Evolutionary conservation across 768 basidiomycete genomes (phyloP), one percentile per base, ranked within the genome.

Genomic region (Calvatia gigantea): DNA sequence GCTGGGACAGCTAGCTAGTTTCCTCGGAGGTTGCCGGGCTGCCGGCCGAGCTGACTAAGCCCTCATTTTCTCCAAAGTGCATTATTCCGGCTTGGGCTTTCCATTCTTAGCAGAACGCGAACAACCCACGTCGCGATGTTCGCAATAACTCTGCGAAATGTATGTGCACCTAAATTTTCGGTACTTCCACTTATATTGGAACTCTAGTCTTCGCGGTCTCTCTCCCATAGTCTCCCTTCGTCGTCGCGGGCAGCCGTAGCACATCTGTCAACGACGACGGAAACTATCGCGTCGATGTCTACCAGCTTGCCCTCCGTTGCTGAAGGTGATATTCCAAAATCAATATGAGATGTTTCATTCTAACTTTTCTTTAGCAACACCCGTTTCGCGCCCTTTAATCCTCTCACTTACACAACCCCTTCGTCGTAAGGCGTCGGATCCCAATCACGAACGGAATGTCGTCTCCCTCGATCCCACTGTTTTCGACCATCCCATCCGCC

Each of bases 401-500:
- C 72, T 91, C 8, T 71, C 79, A n/a, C 69, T 91, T 58, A 83
- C 85, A 2, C 76, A 79, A 46, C 78, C 87, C 14, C 70, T 86
- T 31, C 79, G 74, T 59, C 71, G 74, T 29, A 66, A 68, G 31
- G 64, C 73, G 33, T 71, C 74, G 39, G 77, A 75, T 47, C 69
- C 73, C 19, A 62, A 69, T 1, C 62, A 73, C 12, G 70, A 75
- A 43, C 70, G 75, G 8, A 74, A 70, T 51, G 73, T 87, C 9
- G 86, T 87, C 33, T 76, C 80, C 59, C 81, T 91, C 27, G 82
- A 91, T 65, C 84, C 88, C 1, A 78, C 81, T n/a, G 87, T 98
- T 28, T 99, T 98, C 73, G 78, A 82, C 58, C 86, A 92, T 62
- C 92, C 94, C 37, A 83, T 94, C 41, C 90, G 96, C 47, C 83